These are phyloP conservation scores for Claviceps cyperi DNA, from an alignment of 2,329 filamentous ascomycete species.

Conservation along the genomic window DNA sequence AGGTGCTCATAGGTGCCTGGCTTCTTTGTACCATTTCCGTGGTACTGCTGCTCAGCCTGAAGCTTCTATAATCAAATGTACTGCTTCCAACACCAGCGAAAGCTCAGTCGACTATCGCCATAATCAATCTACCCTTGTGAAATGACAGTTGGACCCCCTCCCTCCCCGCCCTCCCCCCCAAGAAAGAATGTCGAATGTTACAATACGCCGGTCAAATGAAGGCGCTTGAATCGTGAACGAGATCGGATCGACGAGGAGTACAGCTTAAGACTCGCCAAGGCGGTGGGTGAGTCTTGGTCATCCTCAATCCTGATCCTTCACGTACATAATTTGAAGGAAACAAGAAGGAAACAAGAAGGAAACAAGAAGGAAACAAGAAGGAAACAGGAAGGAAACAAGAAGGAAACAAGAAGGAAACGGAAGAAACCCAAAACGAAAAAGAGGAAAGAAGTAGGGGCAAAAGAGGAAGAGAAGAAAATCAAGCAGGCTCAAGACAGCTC, in stretches of 20 bases:
- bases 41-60: neutral
- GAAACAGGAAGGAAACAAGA: slow-evolving; percentile 3
- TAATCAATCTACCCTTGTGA: neutral
- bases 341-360: slow-evolving; percentile 1
- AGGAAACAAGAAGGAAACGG: slow-evolving; percentile 2
- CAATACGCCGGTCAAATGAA: neutral
- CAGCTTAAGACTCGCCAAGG: neutral
- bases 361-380: slow-evolving; percentile 3
- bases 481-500: neutral
- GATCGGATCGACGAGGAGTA: neutral
- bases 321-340: neutral
- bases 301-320: slow-evolving; percentile 8
- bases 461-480: neutral
- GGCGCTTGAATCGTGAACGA: neutral
- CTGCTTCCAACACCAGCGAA: neutral
- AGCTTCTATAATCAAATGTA: neutral
- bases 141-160: neutral
- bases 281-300: slow-evolving; percentile 8
- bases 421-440: slow-evolving; percentile 3
- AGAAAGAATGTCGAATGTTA: neutral
- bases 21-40: neutral
- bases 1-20: neutral
- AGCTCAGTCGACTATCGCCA: neutral
- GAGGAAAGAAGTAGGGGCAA: neutral
- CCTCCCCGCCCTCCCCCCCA: no score